Evolutionary conservation across 1,284 basidiomycete species (phyloP), one percentile per base, ranked within the genome.

Genomic region (Apiotrichum akiyoshidainum): DNA sequence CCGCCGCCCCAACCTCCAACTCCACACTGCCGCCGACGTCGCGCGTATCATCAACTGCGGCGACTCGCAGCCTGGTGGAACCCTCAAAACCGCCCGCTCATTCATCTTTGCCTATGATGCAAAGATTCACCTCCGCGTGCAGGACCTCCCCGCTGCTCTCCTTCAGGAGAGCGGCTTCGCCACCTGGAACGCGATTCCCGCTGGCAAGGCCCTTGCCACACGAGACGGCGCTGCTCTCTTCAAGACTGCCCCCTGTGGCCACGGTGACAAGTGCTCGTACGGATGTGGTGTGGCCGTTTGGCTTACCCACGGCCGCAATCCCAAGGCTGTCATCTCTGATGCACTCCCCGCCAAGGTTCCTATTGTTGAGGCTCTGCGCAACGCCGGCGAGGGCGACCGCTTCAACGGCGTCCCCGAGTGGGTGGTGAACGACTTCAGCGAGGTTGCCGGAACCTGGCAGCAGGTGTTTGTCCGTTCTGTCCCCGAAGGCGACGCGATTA

Each of bases 11-110:
- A 65, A 73, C 57, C 70, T 70, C 39, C 57, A 34, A 13, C 54
- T 58, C 9, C 71, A 80, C 54, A 73, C 72, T 8, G 79, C 80
- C 7, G 71, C 73, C 35, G 72, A 76, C 22, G 65, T 78, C 46
- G 63, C 72, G 0, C 70, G 76, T 17, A 72, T 78, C 52, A 68
- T 81, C 54, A 69, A 72, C 58, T 73, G 76, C 41, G 74, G 72
- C 46, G 80, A 81, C 61, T 78, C 77, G 45, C 80, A 81, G 59
- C 80, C 80, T 1, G 80, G 80, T 3, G 74, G 79, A 11, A 76
- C 78, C 44, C 65, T 79, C 17, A 63, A 68, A 39, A 67, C 77
- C 26, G 57, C 68, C 19, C 71, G 69, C 48, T 68, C 70, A 7
- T 70, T 67, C 33, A 54, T 78, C 17, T 81, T 81, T 62, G 68